Percentiles rank a stretch among this genome's conserved stretches.
Conservation (phyloP, 352 stramenopile species). For the Globisporangium abappressorium region DNA sequence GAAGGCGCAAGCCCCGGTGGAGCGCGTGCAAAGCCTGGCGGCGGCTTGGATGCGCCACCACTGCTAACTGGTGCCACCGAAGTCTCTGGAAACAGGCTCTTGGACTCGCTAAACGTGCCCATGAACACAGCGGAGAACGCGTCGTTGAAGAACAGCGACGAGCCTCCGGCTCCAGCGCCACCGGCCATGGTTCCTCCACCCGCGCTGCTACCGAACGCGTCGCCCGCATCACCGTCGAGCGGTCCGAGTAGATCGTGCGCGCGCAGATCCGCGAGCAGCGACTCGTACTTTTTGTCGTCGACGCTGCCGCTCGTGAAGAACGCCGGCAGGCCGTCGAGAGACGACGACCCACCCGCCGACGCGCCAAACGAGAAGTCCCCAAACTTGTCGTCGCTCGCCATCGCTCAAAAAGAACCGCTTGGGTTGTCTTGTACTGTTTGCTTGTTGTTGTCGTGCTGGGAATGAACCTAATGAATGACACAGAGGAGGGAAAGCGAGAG, state of each 20-base stretch:
- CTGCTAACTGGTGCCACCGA: not conserved
- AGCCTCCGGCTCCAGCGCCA: constrained; percentile 31
- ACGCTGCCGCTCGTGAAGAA: constrained; percentile 83
- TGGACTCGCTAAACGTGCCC: constrained; percentile 64
- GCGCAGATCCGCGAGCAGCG: constrained; percentile 75
- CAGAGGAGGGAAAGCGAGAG: not conserved
- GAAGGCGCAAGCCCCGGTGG: constrained; percentile 54
- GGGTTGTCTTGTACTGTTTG: not conserved
- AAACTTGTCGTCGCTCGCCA: constrained; percentile 38
- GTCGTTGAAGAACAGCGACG: constrained; percentile 84
- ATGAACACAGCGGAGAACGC: constrained; percentile 83
- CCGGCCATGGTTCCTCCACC: constrained; percentile 3
- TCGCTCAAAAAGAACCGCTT: constrained; percentile 6
- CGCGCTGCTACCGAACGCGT: constrained; percentile 14
- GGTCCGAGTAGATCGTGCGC: constrained; percentile 81
- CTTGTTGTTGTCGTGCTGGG: not conserved
- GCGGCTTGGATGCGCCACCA: constrained; percentile 26
- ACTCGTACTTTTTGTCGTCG: constrained; percentile 88
- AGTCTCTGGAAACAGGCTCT: constrained; percentile 11
- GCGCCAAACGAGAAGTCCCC: constrained; percentile 8
- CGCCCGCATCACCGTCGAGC: constrained; percentile 31
- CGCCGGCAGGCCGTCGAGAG: constrained; percentile 51
- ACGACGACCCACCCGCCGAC: constrained; percentile 14
- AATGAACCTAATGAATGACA: not conserved
- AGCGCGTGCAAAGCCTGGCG: constrained; percentile 52